phyloP scores from a whole-genome alignment of 176 grass and related monocot genomes.

The Avena insularis region DNA sequence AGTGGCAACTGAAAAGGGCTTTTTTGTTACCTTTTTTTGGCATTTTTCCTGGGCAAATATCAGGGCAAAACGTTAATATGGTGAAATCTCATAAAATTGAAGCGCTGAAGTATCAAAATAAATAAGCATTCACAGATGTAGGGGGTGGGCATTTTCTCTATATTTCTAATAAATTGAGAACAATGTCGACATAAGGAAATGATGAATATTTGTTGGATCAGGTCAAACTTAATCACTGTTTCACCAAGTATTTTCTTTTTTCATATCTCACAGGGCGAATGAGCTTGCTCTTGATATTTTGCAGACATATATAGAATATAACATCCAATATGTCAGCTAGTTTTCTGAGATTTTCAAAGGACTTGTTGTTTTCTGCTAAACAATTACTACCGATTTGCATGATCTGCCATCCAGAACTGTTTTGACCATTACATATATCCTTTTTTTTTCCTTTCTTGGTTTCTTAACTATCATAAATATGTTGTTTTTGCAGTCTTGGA shows the following conservation, averaged over 20 bases:
- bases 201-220: background rate
- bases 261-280: background rate
- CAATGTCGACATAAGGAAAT: background rate
- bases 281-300: background rate
- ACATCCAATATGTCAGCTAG: background rate
- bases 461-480: background rate
- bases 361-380: background rate
- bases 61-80: background rate
- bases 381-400: background rate
- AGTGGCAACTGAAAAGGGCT: background rate
- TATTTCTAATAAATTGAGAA: background rate
- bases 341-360: background rate
- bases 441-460: background rate
- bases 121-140: background rate
- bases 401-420: background rate
- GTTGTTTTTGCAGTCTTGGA: constrained; percentile 66
- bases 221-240: background rate
- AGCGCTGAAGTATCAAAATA: background rate
- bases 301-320: background rate
- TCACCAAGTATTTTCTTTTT: background rate
- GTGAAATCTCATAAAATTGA: background rate
- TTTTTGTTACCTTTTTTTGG: background rate
- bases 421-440: background rate
- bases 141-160: background rate
- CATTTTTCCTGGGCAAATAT: background rate